These are phyloP conservation scores for Corymbia citriodora DNA, from an alignment of 441 rosid genomes.

Conservation along the genomic window DNA sequence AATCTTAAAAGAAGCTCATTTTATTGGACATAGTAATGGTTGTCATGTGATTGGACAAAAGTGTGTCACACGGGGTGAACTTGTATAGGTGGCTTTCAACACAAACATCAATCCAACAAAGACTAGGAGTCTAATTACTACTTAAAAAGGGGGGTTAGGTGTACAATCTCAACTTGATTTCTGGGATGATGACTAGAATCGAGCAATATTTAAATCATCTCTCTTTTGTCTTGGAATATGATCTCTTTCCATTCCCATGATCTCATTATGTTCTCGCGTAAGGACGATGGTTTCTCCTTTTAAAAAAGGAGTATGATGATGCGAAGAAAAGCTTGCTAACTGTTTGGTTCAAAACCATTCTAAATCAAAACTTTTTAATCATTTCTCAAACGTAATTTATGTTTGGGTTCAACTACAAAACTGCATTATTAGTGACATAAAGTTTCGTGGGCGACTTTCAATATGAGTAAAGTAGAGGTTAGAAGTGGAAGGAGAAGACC, in stretches of 20 bases:
- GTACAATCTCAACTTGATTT: slow-evolving; percentile 36
- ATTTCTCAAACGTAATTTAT: neutral
- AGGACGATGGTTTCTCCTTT: neutral
- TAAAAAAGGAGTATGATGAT: neutral
- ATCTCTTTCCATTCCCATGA: slow-evolving; percentile 5
- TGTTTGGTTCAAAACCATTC: neutral
- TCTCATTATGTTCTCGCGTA: slow-evolving; percentile 1
- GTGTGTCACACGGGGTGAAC: neutral
- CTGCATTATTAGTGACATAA: neutral
- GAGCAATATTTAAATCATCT: slow-evolving; percentile 8
- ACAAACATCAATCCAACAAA: slow-evolving; percentile 19
- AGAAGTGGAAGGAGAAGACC: neutral
- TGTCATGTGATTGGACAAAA: neutral
- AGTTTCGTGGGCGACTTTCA: neutral
- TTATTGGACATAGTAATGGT: neutral
- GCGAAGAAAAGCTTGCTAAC: neutral
- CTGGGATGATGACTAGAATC: slow-evolving; percentile 32
- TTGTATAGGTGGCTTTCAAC: neutral
- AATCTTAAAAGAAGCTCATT: neutral
- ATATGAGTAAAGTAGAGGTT: neutral
- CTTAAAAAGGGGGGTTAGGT: slow-evolving; percentile 17
- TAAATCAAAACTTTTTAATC: neutral
- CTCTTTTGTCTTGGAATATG: slow-evolving; percentile 11
- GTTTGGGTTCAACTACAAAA: neutral
- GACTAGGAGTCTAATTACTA: slow-evolving; percentile 12